phyloP scores from a whole-genome alignment of 2,329 filamentous ascomycete genomes.

The Scedosporium dehoogii region DNA sequence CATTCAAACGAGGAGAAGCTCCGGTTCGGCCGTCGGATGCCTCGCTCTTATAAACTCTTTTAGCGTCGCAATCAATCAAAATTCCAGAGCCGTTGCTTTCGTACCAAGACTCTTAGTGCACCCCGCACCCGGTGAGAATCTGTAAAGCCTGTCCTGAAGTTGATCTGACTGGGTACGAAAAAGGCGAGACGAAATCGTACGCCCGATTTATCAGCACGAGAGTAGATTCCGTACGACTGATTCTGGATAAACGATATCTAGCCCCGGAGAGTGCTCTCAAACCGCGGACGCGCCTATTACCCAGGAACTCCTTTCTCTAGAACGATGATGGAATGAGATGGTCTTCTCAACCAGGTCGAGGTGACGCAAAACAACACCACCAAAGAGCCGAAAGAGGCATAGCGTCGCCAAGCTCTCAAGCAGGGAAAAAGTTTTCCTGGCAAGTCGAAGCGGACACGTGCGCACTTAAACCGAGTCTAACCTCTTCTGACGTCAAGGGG shows the following conservation, averaged over 20 bases:
- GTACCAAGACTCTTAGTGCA: not conserved
- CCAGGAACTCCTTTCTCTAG: too few species aligned
- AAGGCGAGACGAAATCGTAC: too few species aligned
- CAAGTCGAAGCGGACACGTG: not conserved
- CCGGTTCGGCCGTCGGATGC: not conserved
- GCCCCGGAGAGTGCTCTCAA: too few species aligned
- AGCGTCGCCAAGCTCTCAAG: not conserved
- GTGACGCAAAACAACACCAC: not conserved
- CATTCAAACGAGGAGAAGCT: not conserved
- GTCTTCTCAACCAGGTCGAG: too few species aligned
- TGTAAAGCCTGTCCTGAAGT: not conserved
- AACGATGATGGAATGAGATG: too few species aligned
- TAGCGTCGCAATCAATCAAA: not conserved
- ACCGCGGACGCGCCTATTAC: too few species aligned
- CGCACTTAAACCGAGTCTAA: not conserved
- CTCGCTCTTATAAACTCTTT: not conserved
- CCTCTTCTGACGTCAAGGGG: not conserved
- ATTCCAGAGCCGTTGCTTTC: not conserved
- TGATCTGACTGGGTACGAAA: too few species aligned
- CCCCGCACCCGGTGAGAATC: not conserved
- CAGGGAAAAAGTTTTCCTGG: not conserved
- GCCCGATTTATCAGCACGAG: too few species aligned
- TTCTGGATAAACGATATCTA: too few species aligned
- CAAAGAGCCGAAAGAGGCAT: not conserved
- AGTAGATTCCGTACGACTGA: too few species aligned